These are phyloP conservation scores for Astrocystis sublimbata DNA, from an alignment of 495 filamentous ascomycete species.

Conservation along the genomic window DNA sequence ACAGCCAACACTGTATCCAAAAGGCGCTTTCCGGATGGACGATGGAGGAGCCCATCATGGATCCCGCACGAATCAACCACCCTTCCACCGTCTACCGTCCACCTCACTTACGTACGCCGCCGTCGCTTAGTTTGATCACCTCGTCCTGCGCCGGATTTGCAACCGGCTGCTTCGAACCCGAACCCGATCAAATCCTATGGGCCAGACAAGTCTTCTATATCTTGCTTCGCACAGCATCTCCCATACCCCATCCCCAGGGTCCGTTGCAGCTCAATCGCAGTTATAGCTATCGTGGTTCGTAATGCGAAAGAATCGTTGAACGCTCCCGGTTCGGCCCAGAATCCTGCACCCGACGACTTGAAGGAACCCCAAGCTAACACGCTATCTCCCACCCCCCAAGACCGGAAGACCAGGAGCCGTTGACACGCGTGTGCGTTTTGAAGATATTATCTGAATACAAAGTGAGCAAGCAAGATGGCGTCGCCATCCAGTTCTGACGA, in stretches of 20 bases:
- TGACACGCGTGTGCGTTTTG: conserved; percentile 27
- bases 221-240: neutral
- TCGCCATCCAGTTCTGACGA: conserved; percentile 66
- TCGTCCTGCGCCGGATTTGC: neutral
- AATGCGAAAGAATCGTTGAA: conserved; percentile 35
- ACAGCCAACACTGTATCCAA: too few relatives aligned
- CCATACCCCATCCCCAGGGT: neutral
- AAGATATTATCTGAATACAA: conserved; percentile 22
- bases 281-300: conserved; percentile 2
- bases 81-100: too few relatives aligned
- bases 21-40: too few relatives aligned
- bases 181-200: neutral
- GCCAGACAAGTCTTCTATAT: neutral
- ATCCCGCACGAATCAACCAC: too few relatives aligned
- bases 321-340: conserved; percentile 51
- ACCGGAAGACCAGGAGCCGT: conserved; percentile 28
- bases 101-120: neutral
- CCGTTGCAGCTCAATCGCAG: neutral
- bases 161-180: neutral
- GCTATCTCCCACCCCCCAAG: conserved; percentile 19
- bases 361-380: conserved; percentile 33
- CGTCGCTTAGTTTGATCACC: conserved; percentile 9
- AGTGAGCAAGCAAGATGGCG: conserved; percentile 43
- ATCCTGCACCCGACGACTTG: conserved; percentile 33
- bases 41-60: neutral